Base-by-base conservation (phyloP, 441 rosid species). In the Adansonia gregorii region DNA sequence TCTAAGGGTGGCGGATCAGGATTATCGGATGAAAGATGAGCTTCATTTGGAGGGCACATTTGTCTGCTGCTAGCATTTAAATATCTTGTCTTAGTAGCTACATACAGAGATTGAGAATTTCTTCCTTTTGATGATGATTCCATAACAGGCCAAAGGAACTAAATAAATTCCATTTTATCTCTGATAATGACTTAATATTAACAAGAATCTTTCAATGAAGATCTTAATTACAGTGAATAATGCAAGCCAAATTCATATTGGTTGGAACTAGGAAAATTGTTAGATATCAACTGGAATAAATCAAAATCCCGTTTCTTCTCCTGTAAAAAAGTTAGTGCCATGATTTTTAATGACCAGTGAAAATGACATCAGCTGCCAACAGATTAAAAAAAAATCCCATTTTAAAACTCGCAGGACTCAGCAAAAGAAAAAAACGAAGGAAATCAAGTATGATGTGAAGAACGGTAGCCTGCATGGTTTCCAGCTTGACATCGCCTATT, bases 81-180 rank as follows among this genome's bases (percentile, higher is more conserved):
- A 67, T 46, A 67, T 45, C 55, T 67, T 45, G 72, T 46, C 31
- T 67, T 55, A 20, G 72, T 83, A 64, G 92, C 95, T 89, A 83
- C 88, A 85, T 15, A 59, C 73, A 78, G 27, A 51, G 2, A 74
- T 72, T 45, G 11, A 24, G 51, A 19, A 35, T 56, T n/a, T 31
- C 48, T 64, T 73, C 76, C 60, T n/a, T 27, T 51, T 22, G 45
- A 67, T 67, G 73, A 59, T 70, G 1, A 77, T 45, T 41, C 31
- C 63, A 43, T 35, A n/a, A 60, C 20, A 66, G 17, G 35, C 35
- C 72, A 24, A 9, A 75, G 48, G 8, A 46, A 61, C 49, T 10
- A 20, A 15, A 60, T 64, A 65, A 48, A n/a, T 22, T 14, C 41
- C 72, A 77, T 41, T 55, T 60, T 27, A 27, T 19, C 60, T 78